Base-by-base conservation (phyloP, 2,329 filamentous ascomycete species). In the Trichoderma breve region DNA sequence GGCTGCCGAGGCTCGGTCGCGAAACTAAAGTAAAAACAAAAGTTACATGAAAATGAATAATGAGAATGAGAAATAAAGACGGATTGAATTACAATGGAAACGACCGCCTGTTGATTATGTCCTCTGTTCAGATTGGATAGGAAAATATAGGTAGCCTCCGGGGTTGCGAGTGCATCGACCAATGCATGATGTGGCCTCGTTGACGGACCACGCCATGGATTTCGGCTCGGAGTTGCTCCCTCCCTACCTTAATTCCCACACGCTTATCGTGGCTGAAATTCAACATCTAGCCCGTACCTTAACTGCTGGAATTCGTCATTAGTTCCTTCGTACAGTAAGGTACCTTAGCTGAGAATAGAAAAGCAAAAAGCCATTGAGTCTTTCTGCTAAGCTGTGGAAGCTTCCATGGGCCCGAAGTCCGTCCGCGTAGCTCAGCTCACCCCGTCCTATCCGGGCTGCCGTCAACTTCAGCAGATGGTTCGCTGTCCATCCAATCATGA, bases 361-460 rank as follows among this genome's bases (percentile, higher is more conserved):
- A 24, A 34, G 28, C 28, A 60, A 60, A 32, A 60, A 34, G 18
- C 30, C 30, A 6, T 60, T 6, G 21, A 58, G 34, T 34, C 30
- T 34, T 34, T 43, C 30, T 60, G 30, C 9, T 12, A 24, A 36
- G 58, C 58, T 8, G 58, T 62, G 57, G 67, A 30, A 62, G 67
- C 5, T 61, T 70, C 57, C 39, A 61, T 36, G 57, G 67, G 1
- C 39, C 67, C 57, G 57, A 62, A 70, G 15, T 36, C 67, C 39
- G 15, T 28, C 67, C 28, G 66, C 66, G 21, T 18, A 32, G 63
- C 30, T 36, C 57, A 53, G 34, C 34, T 51, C 57, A 12, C 65
- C 28, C 67, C 67, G 67, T 62, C 28, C 11, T 57, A 64, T 70
- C 68, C 60, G 68, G 34, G 32, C 28, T 53, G 43, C 62, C 62